Percentiles rank a stretch among this genome's conserved stretches.
phyloP scores from a whole-genome alignment of 805 yeast genomes.

The Lipomyces sp. region DNA sequence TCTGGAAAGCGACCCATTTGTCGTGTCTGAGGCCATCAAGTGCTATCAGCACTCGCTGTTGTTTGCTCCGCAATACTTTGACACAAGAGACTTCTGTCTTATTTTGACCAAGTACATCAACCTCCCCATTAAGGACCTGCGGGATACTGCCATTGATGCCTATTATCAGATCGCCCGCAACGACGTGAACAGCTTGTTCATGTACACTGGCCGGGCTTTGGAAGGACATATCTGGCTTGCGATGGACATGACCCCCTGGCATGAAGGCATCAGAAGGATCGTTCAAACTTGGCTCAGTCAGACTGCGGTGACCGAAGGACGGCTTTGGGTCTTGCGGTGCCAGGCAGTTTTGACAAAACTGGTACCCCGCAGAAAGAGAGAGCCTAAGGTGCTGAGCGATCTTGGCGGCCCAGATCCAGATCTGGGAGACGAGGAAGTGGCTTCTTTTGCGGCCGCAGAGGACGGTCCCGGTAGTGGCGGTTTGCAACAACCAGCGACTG shows the following conservation, averaged over 20 bases:
- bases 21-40: conserved; percentile 41
- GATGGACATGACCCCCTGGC: conserved; percentile 46
- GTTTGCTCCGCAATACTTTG: conserved; percentile 44
- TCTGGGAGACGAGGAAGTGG: conserved; percentile 50
- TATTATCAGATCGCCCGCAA: conserved; percentile 57
- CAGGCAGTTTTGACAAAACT: conserved; percentile 41
- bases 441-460: conserved; percentile 39
- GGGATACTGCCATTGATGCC: conserved; percentile 51
- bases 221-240: conserved; percentile 62
- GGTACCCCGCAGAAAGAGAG: conserved; percentile 14
- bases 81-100: conserved; percentile 34
- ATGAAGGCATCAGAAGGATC: conserved; percentile 45
- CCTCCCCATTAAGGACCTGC: conserved; percentile 24
- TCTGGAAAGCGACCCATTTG: conserved; percentile 36
- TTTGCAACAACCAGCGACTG: too few relatives aligned
- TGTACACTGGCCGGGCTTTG: conserved; percentile 41
- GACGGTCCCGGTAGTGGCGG: conserved; percentile 30
- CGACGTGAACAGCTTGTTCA: conserved; percentile 47
- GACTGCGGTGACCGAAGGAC: conserved; percentile 43
- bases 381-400: conserved; percentile 38
- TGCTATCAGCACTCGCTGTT: conserved; percentile 48
- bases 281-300: conserved; percentile 61
- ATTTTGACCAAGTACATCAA: conserved; percentile 24
- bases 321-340: conserved; percentile 57
- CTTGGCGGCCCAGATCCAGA: conserved; percentile 33